A percentile compares a stretch with the other conserved stretches of the same genome.
phyloP scores from a whole-genome alignment of 2,329 filamentous ascomycete genomes.

The Ceratocystis destructans region DNA sequence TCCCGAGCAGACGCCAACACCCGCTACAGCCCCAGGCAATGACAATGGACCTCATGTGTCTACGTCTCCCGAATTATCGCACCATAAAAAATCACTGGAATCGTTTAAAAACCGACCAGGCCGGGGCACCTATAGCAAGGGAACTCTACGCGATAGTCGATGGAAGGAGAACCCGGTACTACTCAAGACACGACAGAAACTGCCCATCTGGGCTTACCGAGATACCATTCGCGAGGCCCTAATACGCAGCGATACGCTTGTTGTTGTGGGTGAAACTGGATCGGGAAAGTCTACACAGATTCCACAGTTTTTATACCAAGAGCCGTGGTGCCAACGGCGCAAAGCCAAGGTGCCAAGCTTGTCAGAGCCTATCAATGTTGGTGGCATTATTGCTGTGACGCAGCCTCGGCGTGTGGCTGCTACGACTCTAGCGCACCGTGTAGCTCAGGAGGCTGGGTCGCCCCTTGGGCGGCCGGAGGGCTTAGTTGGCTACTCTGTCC shows the following conservation, averaged over 20 bases:
- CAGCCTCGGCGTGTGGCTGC: conserved; percentile 89
- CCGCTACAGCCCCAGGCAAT: conserved; percentile 19
- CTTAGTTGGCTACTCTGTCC: conserved; percentile 78
- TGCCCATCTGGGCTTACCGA: conserved; percentile 70
- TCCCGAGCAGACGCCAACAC: conserved; percentile 27
- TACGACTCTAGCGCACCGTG: conserved; percentile 75
- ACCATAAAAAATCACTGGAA: background rate
- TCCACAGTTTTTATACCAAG: conserved; percentile 69
- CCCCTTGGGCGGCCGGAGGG: conserved; percentile 33
- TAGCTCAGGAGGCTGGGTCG: conserved; percentile 60
- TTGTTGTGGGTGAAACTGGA: conserved; percentile 86
- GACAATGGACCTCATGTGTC: background rate
- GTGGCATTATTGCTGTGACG: conserved; percentile 84
- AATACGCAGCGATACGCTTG: conserved; percentile 53
- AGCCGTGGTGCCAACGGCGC: conserved; percentile 61
- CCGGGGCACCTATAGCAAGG: background rate
- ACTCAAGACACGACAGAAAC: conserved; percentile 43
- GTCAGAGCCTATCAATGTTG: conserved; percentile 38
- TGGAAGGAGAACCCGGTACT: conserved; percentile 26
- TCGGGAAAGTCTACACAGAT: conserved; percentile 96
- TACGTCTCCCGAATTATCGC: background rate
- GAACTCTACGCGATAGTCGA: background rate
- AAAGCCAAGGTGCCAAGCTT: conserved; percentile 28
- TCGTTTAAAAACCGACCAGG: background rate
- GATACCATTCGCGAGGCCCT: conserved; percentile 55